Conservation (phyloP, 768 basidiomycete species). For the Lactarius pseudohatsudake region DNA sequence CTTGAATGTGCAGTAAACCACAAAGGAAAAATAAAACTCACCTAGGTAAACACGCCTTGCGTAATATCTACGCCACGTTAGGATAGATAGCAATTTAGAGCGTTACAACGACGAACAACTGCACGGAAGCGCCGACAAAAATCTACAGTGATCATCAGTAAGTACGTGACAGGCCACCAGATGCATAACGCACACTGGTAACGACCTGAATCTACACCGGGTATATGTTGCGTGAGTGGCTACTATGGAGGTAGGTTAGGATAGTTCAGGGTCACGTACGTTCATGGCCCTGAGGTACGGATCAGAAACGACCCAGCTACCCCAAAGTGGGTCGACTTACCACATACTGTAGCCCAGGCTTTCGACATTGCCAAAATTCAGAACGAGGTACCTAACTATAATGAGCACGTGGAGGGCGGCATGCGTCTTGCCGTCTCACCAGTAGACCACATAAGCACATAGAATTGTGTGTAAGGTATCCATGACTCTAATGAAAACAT, state of each 20-base stretch:
- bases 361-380: not conserved
- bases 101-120: not conserved
- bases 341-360: not conserved
- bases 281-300: not conserved
- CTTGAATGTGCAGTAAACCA: not conserved
- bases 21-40: not conserved
- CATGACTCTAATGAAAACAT: not conserved
- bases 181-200: not conserved
- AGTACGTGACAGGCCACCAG: not conserved
- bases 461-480: not conserved
- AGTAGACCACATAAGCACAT: not conserved
- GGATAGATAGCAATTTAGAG: not conserved
- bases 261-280: not conserved
- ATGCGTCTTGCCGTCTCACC: not conserved
- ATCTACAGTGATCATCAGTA: not conserved
- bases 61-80: not conserved
- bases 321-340: not conserved
- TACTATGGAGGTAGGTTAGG: not conserved
- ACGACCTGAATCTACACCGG: not conserved
- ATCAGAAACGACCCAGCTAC: not conserved
- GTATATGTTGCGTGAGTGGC: not conserved
- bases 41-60: not conserved
- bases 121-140: not conserved
- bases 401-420: not conserved
- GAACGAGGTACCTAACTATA: not conserved